Percentiles rank a stretch among this genome's conserved stretches.
Evolutionary conservation across 257 asterid genomes (phyloP).

Genomic region (Scutellaria minor): DNA sequence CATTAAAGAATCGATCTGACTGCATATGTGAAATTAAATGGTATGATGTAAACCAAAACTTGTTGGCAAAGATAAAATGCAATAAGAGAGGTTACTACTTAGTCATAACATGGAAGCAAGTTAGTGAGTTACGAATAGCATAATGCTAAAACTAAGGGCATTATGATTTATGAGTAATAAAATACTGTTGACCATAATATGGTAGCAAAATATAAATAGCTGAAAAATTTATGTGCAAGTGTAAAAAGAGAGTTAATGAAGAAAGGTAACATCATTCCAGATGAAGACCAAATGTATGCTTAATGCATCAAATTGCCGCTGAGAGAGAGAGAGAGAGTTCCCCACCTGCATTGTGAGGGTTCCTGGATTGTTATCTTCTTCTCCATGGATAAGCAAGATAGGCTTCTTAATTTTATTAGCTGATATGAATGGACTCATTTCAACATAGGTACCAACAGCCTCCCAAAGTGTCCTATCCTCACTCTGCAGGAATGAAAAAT

Average conservation of each 20-base stretch:
- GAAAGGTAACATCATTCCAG: not conserved
- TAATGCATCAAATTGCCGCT: not conserved
- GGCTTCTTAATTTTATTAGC: conserved; percentile 98
- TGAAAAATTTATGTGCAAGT: not conserved
- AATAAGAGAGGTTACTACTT: conserved; percentile 1
- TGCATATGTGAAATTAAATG: conserved; percentile 43
- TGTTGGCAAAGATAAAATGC: conserved; percentile 5
- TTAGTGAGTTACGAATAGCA: not conserved
- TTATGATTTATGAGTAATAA: not conserved
- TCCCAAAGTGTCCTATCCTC: conserved; percentile 99
- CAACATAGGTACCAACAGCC: conserved; percentile 76
- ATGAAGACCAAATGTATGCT: not conserved
- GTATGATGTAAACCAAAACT: conserved; percentile 7
- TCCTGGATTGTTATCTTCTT: conserved; percentile 97
- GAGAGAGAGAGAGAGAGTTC: not conserved
- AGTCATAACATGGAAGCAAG: not conserved
- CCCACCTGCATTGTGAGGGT: conserved; percentile 97
- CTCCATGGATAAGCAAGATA: conserved; percentile 93
- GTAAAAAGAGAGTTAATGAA: not conserved
- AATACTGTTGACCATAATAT: too few species aligned
- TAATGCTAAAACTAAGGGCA: conserved; percentile 25
- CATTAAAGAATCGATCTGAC: conserved; percentile 93
- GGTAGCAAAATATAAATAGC: not conserved
- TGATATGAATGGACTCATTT: conserved; percentile 94
- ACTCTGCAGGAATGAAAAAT: conserved; percentile 51